phyloP scores from a whole-genome alignment of 768 basidiomycete genomes.

The Lactarius akahatsu region DNA sequence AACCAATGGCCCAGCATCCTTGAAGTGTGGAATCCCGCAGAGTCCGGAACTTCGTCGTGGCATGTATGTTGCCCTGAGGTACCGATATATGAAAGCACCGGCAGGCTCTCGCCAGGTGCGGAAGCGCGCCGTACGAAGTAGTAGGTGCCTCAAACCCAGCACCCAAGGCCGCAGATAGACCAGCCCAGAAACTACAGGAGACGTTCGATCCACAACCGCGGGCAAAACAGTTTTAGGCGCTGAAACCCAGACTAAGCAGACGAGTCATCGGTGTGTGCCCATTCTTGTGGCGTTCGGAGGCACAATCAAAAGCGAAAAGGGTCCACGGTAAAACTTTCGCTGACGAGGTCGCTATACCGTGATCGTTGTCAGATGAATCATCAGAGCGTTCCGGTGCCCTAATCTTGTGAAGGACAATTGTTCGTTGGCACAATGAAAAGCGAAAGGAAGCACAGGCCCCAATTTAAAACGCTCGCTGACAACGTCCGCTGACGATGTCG shows the following conservation, averaged over 20 bases:
- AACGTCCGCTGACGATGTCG: too few relatives aligned
- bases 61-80: not conserved
- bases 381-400: too few relatives aligned
- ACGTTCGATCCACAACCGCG: not conserved
- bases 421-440: not conserved
- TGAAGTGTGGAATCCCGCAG: not conserved
- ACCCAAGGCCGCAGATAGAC: not conserved
- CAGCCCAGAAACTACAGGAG: not conserved
- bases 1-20: not conserved
- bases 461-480: not conserved
- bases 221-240: not conserved
- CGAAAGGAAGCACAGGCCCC: not conserved
- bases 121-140: not conserved
- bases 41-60: not conserved
- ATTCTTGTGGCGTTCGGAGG: not conserved
- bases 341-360: constrained; percentile 9
- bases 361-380: not conserved
- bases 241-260: too few relatives aligned
- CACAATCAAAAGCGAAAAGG: not conserved
- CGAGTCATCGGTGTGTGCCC: not conserved
- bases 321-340: constrained; percentile 18
- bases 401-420: not conserved
- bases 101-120: not conserved
- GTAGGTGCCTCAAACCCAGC: constrained; percentile 4
- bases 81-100: not conserved